Conservation (phyloP, 306 rosid genomes). For the Mimosa pudica region DNA sequence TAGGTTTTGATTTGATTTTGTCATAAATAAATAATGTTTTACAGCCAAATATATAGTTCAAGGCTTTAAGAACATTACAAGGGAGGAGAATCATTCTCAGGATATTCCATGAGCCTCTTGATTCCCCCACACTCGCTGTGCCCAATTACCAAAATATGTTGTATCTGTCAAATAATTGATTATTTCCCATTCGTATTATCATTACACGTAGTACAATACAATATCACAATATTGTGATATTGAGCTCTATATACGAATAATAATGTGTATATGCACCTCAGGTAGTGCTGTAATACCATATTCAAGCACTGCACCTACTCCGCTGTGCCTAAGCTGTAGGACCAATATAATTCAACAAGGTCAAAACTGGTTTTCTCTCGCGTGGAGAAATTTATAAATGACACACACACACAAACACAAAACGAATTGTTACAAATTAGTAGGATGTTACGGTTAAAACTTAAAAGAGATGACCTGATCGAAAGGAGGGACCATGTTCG, state of each 20-base stretch:
- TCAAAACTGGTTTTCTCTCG: background rate
- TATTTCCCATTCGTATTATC: background rate
- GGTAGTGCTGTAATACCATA: constrained; percentile 52
- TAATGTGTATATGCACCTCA: constrained; percentile 18
- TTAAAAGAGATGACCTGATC: constrained; percentile 46
- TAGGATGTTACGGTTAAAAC: no score
- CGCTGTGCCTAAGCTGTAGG: constrained; percentile 54
- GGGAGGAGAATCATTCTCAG: constrained; percentile 49
- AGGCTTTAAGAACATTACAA: constrained; percentile 18
- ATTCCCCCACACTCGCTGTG: constrained; percentile 79
- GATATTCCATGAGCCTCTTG: constrained; percentile 62
- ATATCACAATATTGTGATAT: no score
- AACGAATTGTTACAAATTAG: no score
- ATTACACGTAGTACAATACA: no score
- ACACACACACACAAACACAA: background rate
- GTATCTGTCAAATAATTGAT: constrained; percentile 42
- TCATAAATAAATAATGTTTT: no score
- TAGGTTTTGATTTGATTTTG: background rate
- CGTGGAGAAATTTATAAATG: no score
- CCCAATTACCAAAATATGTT: constrained; percentile 64
- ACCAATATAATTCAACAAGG: background rate
- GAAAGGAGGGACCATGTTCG: constrained; percentile 67
- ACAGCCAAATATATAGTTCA: background rate
- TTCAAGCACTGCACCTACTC: constrained; percentile 66
- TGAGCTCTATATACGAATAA: background rate